Conservation (phyloP, 805 yeast genomes). For the Kregervanrija delftensis region DNA sequence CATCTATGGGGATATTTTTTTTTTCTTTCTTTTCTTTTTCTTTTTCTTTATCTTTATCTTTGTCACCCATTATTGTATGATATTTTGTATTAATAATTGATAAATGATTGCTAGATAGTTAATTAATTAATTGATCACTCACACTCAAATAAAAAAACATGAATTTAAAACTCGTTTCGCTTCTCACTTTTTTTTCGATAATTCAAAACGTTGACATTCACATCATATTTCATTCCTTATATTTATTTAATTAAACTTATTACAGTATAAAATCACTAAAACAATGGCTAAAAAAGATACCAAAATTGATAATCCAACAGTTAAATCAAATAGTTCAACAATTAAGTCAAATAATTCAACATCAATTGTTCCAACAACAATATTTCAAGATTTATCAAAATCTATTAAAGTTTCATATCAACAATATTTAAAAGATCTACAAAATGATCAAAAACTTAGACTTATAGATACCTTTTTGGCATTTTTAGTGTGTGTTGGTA, state of each 20-base stretch:
- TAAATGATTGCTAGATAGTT: no score
- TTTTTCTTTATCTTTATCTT: constrained; percentile 3
- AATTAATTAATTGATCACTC: no score
- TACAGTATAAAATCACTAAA: no score
- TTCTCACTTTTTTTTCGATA: no score
- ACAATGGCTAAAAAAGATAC: constrained; percentile 6
- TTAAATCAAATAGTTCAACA: background rate
- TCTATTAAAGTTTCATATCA: constrained; percentile 4
- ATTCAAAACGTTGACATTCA: no score
- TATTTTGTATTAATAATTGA: no score
- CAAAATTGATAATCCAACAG: background rate
- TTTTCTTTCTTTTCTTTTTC: constrained; percentile 9
- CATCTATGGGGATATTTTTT: constrained; percentile 15
- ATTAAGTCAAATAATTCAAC: background rate
- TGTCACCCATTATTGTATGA: no score
- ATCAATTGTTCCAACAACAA: background rate
- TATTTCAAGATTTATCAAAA: constrained; percentile 2
- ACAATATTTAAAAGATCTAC: constrained; percentile 19
- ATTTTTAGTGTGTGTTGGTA: constrained; percentile 69
- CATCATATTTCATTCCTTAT: no score
- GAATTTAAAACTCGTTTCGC: no score
- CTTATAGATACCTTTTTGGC: constrained; percentile 73
- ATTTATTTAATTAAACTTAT: no score
- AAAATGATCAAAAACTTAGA: constrained; percentile 37
- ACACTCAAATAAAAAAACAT: no score